Evolutionary conservation across 768 basidiomycete species (phyloP), one percentile per base, ranked within the genome.

Genomic region (Leucogyrophana mollusca): DNA sequence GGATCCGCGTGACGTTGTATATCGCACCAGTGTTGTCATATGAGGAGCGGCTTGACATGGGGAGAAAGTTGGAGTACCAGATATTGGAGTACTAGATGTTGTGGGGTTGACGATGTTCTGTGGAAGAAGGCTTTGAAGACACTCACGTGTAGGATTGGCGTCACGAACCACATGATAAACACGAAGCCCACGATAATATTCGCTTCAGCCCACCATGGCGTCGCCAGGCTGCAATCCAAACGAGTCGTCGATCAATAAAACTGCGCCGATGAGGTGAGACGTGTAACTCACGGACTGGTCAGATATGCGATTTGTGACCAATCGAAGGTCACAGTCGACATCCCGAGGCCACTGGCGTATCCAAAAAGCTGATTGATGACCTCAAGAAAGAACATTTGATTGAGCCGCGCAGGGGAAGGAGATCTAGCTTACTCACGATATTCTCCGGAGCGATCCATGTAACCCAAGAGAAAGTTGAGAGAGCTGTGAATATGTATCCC

Each of bases 371-470:
- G 35, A 21, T 37, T 37, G 7, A 37, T 16, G 16, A 37, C 35
- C 35, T 37, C 9, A 9, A 7, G 27, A 13, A 9, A 7, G 27
- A 13, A 30, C 27, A 30, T 30, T 6, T 7, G 13, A 30, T 13
- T 30, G 27, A 30, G 27, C 27, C 9, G 9, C 32, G 9, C n/a
- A 9, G 9, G n/a, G 32, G n/a, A n/a, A n/a, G n/a, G 32, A 33
- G n/a, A 33, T 33, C 32, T 9, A n/a, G 9, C 9, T 33, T 16
- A 37, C 35, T 16, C 7, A 64, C 61, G 44, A 76, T 59, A 53
- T 85, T 88, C 56, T 80, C 74, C 30, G 88, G 88, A 17, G 74
- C 82, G 51, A 90, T 88, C 89, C 88, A 90, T 69, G 80, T 82
- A 11, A 82, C 78, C 85, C 87, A 92, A 58, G 80, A 87, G 73